Percentiles rank a stretch among this genome's conserved stretches.
Evolutionary conservation across 495 filamentous ascomycete species (phyloP).

Genomic region (Hypoxylon subgilvum): DNA sequence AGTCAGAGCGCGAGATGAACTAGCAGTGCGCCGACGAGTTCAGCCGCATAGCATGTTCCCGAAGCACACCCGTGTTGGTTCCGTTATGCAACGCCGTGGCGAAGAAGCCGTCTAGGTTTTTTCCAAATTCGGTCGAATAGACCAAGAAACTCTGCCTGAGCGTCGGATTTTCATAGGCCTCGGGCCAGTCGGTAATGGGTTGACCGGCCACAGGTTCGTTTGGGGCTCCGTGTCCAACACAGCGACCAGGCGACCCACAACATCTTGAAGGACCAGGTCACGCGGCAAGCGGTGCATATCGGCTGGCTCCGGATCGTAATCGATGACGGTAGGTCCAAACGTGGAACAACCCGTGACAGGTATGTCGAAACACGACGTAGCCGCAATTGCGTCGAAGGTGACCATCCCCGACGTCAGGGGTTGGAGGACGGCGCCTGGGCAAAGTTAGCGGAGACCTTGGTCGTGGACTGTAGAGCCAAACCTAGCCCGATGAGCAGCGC

Average conservation of each 20-base stretch:
- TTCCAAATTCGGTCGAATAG: background rate
- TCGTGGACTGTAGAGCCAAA: background rate
- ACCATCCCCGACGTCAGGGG: background rate
- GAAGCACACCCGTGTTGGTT: slow-evolving; percentile 2
- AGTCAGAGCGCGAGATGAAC: background rate
- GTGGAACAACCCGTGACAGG: background rate
- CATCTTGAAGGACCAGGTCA: slow-evolving; percentile 1
- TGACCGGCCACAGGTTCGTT: slow-evolving; percentile 4
- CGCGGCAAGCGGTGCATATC: background rate
- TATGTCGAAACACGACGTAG: background rate
- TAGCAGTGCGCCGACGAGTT: slow-evolving; percentile 3
- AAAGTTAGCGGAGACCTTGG: background rate
- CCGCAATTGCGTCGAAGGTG: slow-evolving; percentile 1
- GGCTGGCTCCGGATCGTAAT: background rate
- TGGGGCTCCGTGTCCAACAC: background rate
- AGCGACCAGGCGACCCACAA: background rate
- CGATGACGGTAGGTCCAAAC: background rate
- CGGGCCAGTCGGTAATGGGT: background rate
- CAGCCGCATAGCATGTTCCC: slow-evolving; percentile 1
- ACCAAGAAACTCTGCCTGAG: background rate
- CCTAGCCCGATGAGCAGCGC: background rate
- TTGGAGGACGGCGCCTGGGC: background rate
- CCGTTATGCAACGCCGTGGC: background rate
- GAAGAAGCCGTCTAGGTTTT: background rate
- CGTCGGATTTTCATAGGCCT: background rate